These are phyloP conservation scores for Peltaster fructicola DNA, from an alignment of 2,329 filamentous ascomycete species.

Conservation along the genomic window DNA sequence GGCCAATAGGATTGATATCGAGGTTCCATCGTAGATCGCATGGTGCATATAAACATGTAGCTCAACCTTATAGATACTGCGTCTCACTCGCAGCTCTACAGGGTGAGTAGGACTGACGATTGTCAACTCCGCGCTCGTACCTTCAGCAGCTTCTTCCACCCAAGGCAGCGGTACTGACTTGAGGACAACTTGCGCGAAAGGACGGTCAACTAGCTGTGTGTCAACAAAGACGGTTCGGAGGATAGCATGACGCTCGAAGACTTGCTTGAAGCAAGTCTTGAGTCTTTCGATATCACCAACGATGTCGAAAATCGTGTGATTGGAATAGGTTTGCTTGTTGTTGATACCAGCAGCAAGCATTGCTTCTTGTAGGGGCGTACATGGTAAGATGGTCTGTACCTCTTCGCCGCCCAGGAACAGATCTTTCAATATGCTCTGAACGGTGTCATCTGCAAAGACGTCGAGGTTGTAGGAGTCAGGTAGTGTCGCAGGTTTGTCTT, in stretches of 20 bases:
- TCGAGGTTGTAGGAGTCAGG: too few species aligned
- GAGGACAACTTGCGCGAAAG: conserved; percentile 59
- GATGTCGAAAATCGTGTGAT: conserved; percentile 50
- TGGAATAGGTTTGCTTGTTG: conserved; percentile 45
- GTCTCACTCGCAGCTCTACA: too few species aligned
- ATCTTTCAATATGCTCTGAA: too few species aligned
- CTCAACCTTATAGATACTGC: too few species aligned
- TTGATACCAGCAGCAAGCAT: conserved; percentile 51
- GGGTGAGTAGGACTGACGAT: too few species aligned
- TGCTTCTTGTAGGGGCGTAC: conserved; percentile 72
- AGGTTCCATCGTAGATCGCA: conserved; percentile 71
- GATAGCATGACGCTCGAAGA: conserved; percentile 53
- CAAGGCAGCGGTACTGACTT: conserved; percentile 27
- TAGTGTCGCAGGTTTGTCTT: too few species aligned
- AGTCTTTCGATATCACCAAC: conserved; percentile 33
- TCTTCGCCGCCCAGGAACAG: conserved; percentile 15
- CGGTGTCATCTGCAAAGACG: too few species aligned
- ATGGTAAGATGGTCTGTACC: conserved; percentile 50
- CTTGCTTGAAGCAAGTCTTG: conserved; percentile 40
- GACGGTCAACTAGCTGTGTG: conserved; percentile 40
- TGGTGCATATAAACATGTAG: conserved; percentile 56
- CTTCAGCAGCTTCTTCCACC: conserved; percentile 8
- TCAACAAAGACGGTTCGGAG: conserved; percentile 58
- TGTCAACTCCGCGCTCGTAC: too few species aligned
- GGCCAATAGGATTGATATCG: conserved; percentile 48